Base-by-base conservation (phyloP, 2,329 filamentous ascomycete species). In the Bipolaris zeicola region DNA sequence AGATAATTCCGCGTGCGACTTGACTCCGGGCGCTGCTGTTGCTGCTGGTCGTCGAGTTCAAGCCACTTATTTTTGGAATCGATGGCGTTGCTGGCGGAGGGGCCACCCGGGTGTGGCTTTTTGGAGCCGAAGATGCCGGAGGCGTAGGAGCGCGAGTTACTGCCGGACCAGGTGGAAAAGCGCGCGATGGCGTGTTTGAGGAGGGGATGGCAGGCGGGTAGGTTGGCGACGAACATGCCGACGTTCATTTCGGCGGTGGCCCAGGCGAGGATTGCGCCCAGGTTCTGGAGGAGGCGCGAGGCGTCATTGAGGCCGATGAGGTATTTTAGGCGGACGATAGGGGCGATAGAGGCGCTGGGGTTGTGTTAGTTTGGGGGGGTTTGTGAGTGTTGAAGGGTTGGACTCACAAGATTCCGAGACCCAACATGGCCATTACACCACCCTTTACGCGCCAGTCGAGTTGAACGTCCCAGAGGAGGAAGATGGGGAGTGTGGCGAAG, bases 191-290 rank as follows among this genome's bases (percentile, higher is more conserved):
- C 22, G 38, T 52, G 33, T 41, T 51, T 56, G 37, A 56, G 53
- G 5, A 56, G 6, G 3, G 53, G 53, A 14, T 51, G 53, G 53
- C 53, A 56, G 13, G 53, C 53, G 8, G 53, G 53, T 2, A 52
- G 53, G 5, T 52, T 56, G 5, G 53, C 53, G 22, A 56, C 53
- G 37, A 56, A 48, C 53, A 56, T 56, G 36, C 49, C 53, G 31
- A 56, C 53, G 43, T 56, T 56, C 53, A 56, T 52, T 37, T 56
- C 53, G 16, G 53, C 53, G 5, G 42, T 47, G 8, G 53, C 53
- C 53, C 53, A 56, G 11, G 49, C 53, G 31, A 56, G 53, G 22
- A 56, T 56, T 6, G 34, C 43, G 31, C 42, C n/a, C 14, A 56
- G 49, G 34, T 56, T 56, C 14, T 38, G 36, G 16, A 56, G 49